A percentile compares a stretch with the other conserved stretches of the same genome.
phyloP scores from a whole-genome alignment of 441 rosid genomes.

The Erodium moschatum region DNA sequence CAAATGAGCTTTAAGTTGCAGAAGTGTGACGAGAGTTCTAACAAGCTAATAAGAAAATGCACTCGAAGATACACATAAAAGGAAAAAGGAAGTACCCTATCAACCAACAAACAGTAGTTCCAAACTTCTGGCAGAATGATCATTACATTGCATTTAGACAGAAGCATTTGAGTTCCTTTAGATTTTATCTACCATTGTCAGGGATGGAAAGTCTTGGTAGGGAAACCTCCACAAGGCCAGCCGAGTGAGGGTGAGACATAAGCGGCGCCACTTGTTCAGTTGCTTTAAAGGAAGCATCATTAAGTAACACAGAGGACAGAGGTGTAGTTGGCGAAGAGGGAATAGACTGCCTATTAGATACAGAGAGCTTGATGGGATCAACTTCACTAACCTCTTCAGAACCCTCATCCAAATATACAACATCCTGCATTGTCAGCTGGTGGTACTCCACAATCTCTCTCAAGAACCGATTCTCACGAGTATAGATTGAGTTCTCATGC shows the following conservation, averaged over 20 bases:
- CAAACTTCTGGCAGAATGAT: not conserved
- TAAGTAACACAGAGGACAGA: slow-evolving; percentile 12
- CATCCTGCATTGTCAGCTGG: slow-evolving; percentile 67
- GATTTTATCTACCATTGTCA: not conserved
- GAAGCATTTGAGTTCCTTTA: not conserved
- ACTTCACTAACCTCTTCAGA: slow-evolving; percentile 63
- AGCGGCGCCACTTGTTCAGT: slow-evolving; percentile 14
- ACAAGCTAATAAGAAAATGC: too few species aligned
- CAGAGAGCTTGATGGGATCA: slow-evolving; percentile 38
- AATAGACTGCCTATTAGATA: slow-evolving; percentile 20
- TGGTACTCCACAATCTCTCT: slow-evolving; percentile 64
- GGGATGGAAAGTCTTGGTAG: not conserved
- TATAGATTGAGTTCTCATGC: slow-evolving; percentile 50
- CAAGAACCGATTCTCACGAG: slow-evolving; percentile 58
- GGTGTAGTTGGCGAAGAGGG: too few species aligned
- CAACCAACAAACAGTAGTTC: not conserved
- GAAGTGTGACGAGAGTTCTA: too few species aligned
- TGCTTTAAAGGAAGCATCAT: slow-evolving; percentile 18
- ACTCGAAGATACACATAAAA: too few species aligned
- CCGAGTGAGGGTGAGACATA: slow-evolving; percentile 8
- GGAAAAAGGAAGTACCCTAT: too few species aligned
- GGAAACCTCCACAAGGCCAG: slow-evolving; percentile 10
- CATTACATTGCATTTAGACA: not conserved
- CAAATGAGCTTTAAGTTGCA: too few species aligned
- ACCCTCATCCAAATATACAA: slow-evolving; percentile 54